These are phyloP conservation scores for Ajuga chamaepitys DNA, from an alignment of 257 asterid genomes.

Conservation along the genomic window DNA sequence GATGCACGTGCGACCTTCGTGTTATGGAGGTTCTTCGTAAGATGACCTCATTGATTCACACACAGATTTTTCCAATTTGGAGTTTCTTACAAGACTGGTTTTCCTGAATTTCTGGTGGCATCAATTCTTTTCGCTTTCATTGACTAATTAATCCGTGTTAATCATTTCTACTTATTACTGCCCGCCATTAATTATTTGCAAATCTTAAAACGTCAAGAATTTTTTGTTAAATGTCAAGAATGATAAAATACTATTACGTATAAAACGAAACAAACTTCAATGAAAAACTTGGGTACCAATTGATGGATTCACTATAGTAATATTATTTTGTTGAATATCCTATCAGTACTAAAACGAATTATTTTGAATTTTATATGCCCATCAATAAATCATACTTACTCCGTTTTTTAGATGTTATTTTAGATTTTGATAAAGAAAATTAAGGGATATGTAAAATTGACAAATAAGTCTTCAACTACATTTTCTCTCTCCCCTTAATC, in stretches of 20 bases:
- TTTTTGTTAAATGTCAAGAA: background rate
- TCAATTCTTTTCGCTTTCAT: constrained; percentile 7
- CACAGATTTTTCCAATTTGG: background rate
- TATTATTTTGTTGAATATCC: background rate
- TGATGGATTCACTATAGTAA: background rate
- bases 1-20: background rate
- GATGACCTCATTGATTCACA: background rate
- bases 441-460: no score
- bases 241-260: background rate
- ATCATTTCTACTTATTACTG: background rate
- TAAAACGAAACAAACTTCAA: background rate
- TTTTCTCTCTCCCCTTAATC: no score
- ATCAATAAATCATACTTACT: no score
- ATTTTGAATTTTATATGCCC: no score
- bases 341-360: no score
- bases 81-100: background rate
- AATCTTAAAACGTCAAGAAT: background rate
- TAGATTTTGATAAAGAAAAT: no score
- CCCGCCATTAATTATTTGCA: background rate
- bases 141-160: constrained; percentile 5
- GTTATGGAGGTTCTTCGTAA: background rate
- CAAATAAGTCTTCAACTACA: no score
- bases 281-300: background rate
- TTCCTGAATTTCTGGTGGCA: constrained; percentile 2
- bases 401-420: no score